Conservation (phyloP, 129 eudicot genomes). For the Tagetes erecta region DNA sequence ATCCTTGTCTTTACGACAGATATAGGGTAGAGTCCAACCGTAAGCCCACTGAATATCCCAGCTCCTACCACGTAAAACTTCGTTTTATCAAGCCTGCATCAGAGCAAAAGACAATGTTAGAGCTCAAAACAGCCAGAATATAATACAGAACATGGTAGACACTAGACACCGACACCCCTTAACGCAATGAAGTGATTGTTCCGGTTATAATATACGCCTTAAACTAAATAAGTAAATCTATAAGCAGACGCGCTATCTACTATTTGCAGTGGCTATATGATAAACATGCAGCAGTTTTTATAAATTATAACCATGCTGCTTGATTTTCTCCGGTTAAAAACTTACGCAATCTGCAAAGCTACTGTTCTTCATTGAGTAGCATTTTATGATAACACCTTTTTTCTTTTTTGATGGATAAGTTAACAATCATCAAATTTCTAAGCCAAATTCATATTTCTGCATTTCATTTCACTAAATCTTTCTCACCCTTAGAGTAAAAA, state of each 20-base stretch:
- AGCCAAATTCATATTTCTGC: background rate
- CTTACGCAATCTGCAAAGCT: background rate
- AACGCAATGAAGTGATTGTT: background rate
- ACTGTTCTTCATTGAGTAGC: background rate
- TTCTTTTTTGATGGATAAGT: background rate
- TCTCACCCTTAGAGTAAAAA: background rate
- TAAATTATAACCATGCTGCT: background rate
- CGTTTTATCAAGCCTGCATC: slow-evolving; percentile 93
- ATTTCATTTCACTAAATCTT: background rate
- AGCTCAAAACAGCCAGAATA: slow-evolving; percentile 13
- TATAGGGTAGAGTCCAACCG: slow-evolving; percentile 89
- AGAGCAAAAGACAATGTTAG: slow-evolving; percentile 14
- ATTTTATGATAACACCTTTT: too few relatives aligned
- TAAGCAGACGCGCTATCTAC: background rate
- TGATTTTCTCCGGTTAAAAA: background rate
- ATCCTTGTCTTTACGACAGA: slow-evolving; percentile 92
- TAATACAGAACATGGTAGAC: slow-evolving; percentile 7
- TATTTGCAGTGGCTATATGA: background rate
- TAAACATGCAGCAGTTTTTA: background rate
- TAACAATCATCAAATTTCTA: too few relatives aligned
- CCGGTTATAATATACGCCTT: background rate
- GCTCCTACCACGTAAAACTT: slow-evolving; percentile 96
- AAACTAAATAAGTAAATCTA: background rate
- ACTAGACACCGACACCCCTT: background rate
- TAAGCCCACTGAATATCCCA: slow-evolving; percentile 82